Conservation (phyloP, 2,329 filamentous ascomycete genomes). For the Trichoderma sp. region DNA sequence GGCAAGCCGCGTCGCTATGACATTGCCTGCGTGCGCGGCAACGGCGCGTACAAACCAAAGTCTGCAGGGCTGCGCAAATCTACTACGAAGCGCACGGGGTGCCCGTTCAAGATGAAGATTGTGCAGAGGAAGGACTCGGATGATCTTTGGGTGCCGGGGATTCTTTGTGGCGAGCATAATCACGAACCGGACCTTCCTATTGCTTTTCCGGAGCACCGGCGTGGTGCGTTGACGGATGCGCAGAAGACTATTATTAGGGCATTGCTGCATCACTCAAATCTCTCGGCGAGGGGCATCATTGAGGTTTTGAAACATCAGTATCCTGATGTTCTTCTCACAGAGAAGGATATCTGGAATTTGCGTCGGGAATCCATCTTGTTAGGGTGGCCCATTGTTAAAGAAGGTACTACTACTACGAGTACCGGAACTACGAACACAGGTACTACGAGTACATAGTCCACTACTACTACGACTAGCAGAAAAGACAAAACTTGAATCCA, state of each 20-base stretch:
- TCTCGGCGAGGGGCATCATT: background rate
- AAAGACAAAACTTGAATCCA: background rate
- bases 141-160: background rate
- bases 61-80: background rate
- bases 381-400: background rate
- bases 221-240: background rate
- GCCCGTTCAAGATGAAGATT: conserved; percentile 20
- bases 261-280: background rate
- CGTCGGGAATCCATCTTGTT: background rate
- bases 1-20: conserved; percentile 7
- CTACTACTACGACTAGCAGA: background rate
- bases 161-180: background rate
- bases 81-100: background rate
- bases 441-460: background rate
- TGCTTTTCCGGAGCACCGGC: background rate
- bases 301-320: background rate
- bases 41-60: background rate
- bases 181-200: background rate
- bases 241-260: background rate
- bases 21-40: conserved; percentile 4
- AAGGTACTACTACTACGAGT: background rate
- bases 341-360: background rate
- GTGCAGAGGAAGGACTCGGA: background rate
- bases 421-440: background rate
- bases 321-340: background rate